phyloP scores from a whole-genome alignment of 805 yeast species.

The Candida vartiovaarae region DNA sequence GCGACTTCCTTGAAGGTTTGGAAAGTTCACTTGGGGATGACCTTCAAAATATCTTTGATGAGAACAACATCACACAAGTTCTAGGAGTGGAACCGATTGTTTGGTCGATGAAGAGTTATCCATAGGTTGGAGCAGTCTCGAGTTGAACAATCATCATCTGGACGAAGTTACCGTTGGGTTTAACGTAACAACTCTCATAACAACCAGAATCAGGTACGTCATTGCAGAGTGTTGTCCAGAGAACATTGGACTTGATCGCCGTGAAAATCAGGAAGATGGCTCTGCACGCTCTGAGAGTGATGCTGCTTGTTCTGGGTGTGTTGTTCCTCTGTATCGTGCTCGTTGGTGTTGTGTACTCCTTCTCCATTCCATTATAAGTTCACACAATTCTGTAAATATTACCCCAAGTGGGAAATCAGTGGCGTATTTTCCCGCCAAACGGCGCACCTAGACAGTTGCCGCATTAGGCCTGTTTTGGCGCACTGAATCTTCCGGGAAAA shows the following conservation, averaged over 20 bases:
- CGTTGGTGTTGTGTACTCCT: constrained; percentile 9
- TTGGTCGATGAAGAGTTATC: background rate
- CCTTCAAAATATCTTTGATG: background rate
- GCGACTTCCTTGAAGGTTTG: too few species aligned
- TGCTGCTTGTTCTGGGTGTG: constrained; percentile 1
- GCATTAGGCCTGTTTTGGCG: too few species aligned
- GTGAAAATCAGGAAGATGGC: background rate
- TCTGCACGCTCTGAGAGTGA: background rate
- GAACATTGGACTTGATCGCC: background rate
- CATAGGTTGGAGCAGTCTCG: too few species aligned
- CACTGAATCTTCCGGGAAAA: too few species aligned
- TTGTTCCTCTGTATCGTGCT: background rate
- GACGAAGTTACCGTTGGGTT: background rate
- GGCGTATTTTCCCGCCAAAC: background rate
- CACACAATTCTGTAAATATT: too few species aligned
- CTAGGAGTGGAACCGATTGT: background rate
- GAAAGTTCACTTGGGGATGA: too few species aligned
- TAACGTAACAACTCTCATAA: background rate
- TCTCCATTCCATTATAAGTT: background rate
- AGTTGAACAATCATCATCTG: background rate
- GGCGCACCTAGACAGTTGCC: too few species aligned
- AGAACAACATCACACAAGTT: constrained; percentile 3
- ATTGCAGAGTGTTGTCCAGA: background rate
- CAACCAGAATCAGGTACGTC: background rate
- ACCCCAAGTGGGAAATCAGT: background rate